These are phyloP conservation scores for Meyerozyma athensensis DNA, from an alignment of 1,139 yeast genomes.

Conservation along the genomic window DNA sequence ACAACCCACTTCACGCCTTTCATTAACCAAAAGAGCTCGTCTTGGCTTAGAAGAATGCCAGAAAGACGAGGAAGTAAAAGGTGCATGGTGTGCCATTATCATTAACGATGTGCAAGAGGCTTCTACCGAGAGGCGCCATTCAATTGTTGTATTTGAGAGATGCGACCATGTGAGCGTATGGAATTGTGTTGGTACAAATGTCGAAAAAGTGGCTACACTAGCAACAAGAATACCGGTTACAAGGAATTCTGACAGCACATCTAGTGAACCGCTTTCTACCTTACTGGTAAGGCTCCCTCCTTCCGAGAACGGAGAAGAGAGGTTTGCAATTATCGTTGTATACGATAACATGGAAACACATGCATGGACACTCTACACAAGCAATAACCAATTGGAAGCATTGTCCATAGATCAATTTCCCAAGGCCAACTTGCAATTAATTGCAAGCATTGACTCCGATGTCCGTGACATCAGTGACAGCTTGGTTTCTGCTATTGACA, in stretches of 20 bases:
- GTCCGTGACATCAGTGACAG: conserved; percentile 39
- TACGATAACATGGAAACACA: conserved; percentile 21
- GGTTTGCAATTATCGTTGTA: conserved; percentile 24
- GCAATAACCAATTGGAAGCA: conserved; percentile 14
- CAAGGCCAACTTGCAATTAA: conserved; percentile 33
- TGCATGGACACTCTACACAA: conserved; percentile 26
- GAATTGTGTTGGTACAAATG: conserved; percentile 48
- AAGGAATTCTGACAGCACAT: conserved; percentile 7
- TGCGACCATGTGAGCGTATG: conserved; percentile 58
- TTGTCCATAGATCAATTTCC: conserved; percentile 25
- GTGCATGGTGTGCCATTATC: conserved; percentile 30
- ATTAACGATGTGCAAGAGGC: conserved; percentile 28
- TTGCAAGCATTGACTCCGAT: conserved; percentile 59
- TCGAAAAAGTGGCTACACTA: conserved; percentile 27
- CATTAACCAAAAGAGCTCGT: conserved; percentile 33
- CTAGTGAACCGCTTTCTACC: conserved; percentile 24
- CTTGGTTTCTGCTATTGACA: conserved; percentile 56
- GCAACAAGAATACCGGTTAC: conserved; percentile 15
- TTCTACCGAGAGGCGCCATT: conserved; percentile 23
- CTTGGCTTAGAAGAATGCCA: conserved; percentile 14
- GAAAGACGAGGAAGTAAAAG: conserved; percentile 7
- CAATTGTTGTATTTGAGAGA: conserved; percentile 47
- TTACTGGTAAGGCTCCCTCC: conserved; percentile 18
- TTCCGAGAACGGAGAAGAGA: conserved; percentile 6
- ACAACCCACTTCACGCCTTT: conserved; percentile 14